These are phyloP conservation scores for Corniculantispora saksenae DNA, from an alignment of 2,329 filamentous ascomycete species.

Conservation along the genomic window DNA sequence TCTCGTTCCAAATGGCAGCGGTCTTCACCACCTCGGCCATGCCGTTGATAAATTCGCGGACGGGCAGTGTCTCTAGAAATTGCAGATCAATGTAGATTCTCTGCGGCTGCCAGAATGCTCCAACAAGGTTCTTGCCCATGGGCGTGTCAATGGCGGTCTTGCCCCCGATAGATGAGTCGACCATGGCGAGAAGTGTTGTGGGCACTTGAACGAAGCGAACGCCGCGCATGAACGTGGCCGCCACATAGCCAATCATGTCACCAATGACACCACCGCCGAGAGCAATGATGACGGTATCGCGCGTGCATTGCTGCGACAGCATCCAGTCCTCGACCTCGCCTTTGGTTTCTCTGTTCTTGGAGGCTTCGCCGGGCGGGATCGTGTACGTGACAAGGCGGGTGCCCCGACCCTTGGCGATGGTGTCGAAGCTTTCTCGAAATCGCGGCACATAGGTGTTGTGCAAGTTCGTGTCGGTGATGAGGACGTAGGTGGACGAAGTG, in stretches of 20 bases:
- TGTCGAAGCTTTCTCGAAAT: slow-evolving; percentile 57
- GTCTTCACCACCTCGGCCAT: slow-evolving; percentile 99
- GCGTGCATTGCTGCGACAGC: slow-evolving; percentile 84
- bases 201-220: slow-evolving; percentile 96
- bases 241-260: slow-evolving; percentile 96
- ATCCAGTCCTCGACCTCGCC: slow-evolving; percentile 98
- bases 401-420: slow-evolving; percentile 28
- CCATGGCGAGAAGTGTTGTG: slow-evolving; percentile 93
- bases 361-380: slow-evolving; percentile 88
- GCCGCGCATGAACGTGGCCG: slow-evolving; percentile 97
- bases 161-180: slow-evolving; percentile 96
- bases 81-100: slow-evolving; percentile 92
- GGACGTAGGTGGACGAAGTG: slow-evolving; percentile 86
- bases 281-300: slow-evolving; percentile 92
- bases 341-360: slow-evolving; percentile 91
- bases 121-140: slow-evolving; percentile 92
- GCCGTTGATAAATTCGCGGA: slow-evolving; percentile 93
- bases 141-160: slow-evolving; percentile 98
- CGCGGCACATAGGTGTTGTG: slow-evolving; percentile 75
- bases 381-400: slow-evolving; percentile 80
- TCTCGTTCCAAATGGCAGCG: slow-evolving; percentile 90
- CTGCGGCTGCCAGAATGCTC: slow-evolving; percentile 93
- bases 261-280: slow-evolving; percentile 96
- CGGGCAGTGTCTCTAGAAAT: slow-evolving; percentile 87
- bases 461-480: slow-evolving; percentile 96